phyloP scores from a whole-genome alignment of 73 alveolate genomes.

The Halteria grandinella region DNA sequence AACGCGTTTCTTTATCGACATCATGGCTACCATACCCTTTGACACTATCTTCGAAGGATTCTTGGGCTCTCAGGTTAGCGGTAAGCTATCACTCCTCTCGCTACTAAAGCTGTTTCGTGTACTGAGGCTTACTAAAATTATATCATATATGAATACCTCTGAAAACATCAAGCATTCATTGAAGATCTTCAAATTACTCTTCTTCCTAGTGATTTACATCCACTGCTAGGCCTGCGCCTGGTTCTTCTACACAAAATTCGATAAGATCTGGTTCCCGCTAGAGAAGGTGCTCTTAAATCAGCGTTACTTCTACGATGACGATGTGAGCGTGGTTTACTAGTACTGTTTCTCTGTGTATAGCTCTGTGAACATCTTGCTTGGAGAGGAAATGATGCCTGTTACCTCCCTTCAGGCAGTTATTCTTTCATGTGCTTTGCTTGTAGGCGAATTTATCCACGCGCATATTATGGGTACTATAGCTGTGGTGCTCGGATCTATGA shows the following conservation, averaged over 20 bases:
- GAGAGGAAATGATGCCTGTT: slow-evolving; percentile 65
- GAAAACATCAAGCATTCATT: slow-evolving; percentile 56
- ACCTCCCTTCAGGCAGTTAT: slow-evolving; percentile 4
- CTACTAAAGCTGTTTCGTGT: slow-evolving; percentile 66
- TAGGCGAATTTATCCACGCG: slow-evolving; percentile 71
- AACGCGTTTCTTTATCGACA: slow-evolving; percentile 63
- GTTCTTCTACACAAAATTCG: slow-evolving; percentile 49
- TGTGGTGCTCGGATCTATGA: slow-evolving; percentile 59
- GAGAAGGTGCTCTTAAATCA: slow-evolving; percentile 25
- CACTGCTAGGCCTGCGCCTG: slow-evolving; percentile 75
- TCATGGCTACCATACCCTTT: slow-evolving; percentile 68
- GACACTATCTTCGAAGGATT: slow-evolving; percentile 18
- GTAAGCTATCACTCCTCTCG: neutral
- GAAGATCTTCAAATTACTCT: slow-evolving; percentile 50
- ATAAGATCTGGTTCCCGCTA: slow-evolving; percentile 65
- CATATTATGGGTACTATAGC: slow-evolving; percentile 75
- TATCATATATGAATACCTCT: slow-evolving; percentile 49
- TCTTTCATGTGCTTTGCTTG: slow-evolving; percentile 25
- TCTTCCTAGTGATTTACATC: slow-evolving; percentile 61
- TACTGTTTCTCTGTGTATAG: slow-evolving; percentile 59
- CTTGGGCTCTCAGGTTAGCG: neutral
- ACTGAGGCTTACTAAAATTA: slow-evolving; percentile 62
- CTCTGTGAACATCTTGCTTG: slow-evolving; percentile 64
- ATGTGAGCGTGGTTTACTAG: neutral
- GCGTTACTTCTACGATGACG: slow-evolving; percentile 31